Percentiles rank a stretch among this genome's conserved stretches.
Evolutionary conservation across 164 flowering plant genomes (phyloP).

Genomic region (Warburgia ugandensis): DNA sequence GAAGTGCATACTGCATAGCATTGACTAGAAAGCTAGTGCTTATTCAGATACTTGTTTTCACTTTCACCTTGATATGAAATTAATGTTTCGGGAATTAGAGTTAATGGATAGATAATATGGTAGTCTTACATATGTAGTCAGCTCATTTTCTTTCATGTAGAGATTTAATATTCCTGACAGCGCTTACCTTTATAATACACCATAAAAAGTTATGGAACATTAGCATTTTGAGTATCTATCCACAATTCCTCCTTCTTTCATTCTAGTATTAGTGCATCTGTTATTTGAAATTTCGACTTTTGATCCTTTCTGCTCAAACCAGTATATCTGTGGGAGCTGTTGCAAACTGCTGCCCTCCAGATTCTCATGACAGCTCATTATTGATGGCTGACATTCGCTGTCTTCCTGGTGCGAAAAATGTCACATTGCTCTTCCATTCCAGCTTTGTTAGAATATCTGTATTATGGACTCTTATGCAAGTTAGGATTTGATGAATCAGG

Average conservation of each 20-base stretch:
- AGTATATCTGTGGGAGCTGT: slow-evolving; percentile 76
- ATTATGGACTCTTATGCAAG: slow-evolving; percentile 13
- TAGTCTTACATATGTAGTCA: too few relatives aligned
- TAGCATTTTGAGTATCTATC: not conserved
- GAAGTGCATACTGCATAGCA: too few relatives aligned
- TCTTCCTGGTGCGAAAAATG: slow-evolving; percentile 69
- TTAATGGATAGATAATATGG: too few relatives aligned
- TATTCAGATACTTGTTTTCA: too few relatives aligned
- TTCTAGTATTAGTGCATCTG: not conserved
- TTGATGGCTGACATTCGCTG: slow-evolving; percentile 92
- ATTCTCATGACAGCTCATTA: slow-evolving; percentile 40
- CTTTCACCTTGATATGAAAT: too few relatives aligned
- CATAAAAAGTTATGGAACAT: not conserved
- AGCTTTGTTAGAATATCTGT: not conserved
- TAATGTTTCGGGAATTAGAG: too few relatives aligned
- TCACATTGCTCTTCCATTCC: slow-evolving; percentile 4
- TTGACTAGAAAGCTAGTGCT: too few relatives aligned
- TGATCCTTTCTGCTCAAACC: slow-evolving; percentile 26
- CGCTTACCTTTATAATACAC: slow-evolving; percentile 2
- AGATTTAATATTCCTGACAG: not conserved
- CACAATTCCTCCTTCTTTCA: not conserved
- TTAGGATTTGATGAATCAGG: slow-evolving; percentile 38
- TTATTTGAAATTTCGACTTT: slow-evolving; percentile 4
- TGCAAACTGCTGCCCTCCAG: slow-evolving; percentile 64
- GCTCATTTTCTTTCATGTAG: not conserved